Percentiles rank a stretch among this genome's conserved stretches.
These are phyloP conservation scores for Phytophthora pinifolia DNA, from an alignment of 352 stramenopile species.

Conservation along the genomic window DNA sequence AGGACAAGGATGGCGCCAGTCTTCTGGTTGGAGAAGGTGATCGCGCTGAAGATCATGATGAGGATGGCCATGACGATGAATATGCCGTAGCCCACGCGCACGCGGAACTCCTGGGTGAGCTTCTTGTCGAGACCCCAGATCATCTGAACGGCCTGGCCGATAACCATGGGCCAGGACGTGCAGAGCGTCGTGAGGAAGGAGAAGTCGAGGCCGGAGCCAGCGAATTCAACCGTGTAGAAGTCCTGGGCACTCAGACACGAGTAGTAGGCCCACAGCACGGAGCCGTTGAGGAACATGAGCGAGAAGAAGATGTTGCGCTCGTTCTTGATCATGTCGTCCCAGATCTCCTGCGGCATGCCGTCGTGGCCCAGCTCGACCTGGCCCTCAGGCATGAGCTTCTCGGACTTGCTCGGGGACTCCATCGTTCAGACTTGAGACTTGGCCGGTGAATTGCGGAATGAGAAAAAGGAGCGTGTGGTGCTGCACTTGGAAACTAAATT, in stretches of 20 bases:
- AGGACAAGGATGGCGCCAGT: slow-evolving; percentile 45
- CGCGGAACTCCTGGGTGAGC: slow-evolving; percentile 34
- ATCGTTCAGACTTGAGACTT: slow-evolving; percentile 2
- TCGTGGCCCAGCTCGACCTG: slow-evolving; percentile 26
- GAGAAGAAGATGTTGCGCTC: slow-evolving; percentile 47
- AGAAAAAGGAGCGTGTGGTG: not conserved
- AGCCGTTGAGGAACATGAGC: slow-evolving; percentile 62
- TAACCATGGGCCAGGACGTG: slow-evolving; percentile 49
- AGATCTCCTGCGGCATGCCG: slow-evolving; percentile 49
- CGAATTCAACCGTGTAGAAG: slow-evolving; percentile 49
- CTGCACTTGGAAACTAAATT: slow-evolving; percentile 2
- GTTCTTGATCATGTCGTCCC: slow-evolving; percentile 45
- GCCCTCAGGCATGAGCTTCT: slow-evolving; percentile 35
- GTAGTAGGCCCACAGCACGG: slow-evolving; percentile 67
- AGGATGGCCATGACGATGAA: slow-evolving; percentile 44
- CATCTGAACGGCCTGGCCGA: slow-evolving; percentile 47
- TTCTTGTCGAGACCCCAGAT: slow-evolving; percentile 48
- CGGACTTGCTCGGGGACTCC: slow-evolving; percentile 29
- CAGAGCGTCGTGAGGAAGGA: slow-evolving; percentile 52
- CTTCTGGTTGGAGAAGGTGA: slow-evolving; percentile 38
- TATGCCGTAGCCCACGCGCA: slow-evolving; percentile 43
- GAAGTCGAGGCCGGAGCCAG: slow-evolving; percentile 45
- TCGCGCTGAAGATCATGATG: slow-evolving; percentile 54
- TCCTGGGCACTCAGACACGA: slow-evolving; percentile 61
- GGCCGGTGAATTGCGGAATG: slow-evolving; percentile 14